Evolutionary conservation across 1,139 yeast species (phyloP).

Genomic region (Magnusiomyces starmeri): DNA sequence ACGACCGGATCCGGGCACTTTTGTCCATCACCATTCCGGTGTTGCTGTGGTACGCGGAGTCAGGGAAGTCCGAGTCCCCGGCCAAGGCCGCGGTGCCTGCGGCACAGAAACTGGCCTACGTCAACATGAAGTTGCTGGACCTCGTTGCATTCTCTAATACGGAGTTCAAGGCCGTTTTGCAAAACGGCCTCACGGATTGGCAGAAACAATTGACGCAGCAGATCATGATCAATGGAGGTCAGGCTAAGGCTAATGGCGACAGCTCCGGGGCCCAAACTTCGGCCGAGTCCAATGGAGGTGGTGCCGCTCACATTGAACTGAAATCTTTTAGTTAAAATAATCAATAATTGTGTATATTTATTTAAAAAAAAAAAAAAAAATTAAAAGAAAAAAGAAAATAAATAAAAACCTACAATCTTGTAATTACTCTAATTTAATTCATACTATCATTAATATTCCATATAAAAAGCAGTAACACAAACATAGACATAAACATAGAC

Average conservation of each 20-base stretch:
- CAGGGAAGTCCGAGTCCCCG: constrained; percentile 9
- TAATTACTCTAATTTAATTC: too few relatives aligned
- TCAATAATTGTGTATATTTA: not conserved
- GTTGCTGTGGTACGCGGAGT: constrained; percentile 37
- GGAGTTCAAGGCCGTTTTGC: constrained; percentile 49
- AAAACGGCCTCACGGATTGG: constrained; percentile 24
- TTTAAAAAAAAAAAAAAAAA: not conserved
- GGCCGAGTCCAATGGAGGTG: constrained; percentile 9
- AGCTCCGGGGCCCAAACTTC: not conserved
- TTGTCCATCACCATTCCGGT: constrained; percentile 45
- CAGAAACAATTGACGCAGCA: constrained; percentile 25
- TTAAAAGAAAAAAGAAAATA: not conserved
- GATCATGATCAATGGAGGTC: constrained; percentile 18
- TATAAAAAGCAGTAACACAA: too few relatives aligned
- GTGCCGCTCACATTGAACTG: constrained; percentile 27
- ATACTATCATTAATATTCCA: not conserved
- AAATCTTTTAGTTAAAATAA: constrained; percentile 22
- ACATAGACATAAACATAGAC: not conserved
- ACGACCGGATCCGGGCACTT: constrained; percentile 28
- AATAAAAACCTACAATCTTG: not conserved
- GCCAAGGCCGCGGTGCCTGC: constrained; percentile 9
- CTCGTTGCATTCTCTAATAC: constrained; percentile 45
- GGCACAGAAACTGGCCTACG: constrained; percentile 36
- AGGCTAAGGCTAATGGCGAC: not conserved
- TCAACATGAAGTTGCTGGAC: constrained; percentile 46